phyloP scores from a whole-genome alignment of 2,329 filamentous ascomycete species.

The Cryphonectria carpinicola region DNA sequence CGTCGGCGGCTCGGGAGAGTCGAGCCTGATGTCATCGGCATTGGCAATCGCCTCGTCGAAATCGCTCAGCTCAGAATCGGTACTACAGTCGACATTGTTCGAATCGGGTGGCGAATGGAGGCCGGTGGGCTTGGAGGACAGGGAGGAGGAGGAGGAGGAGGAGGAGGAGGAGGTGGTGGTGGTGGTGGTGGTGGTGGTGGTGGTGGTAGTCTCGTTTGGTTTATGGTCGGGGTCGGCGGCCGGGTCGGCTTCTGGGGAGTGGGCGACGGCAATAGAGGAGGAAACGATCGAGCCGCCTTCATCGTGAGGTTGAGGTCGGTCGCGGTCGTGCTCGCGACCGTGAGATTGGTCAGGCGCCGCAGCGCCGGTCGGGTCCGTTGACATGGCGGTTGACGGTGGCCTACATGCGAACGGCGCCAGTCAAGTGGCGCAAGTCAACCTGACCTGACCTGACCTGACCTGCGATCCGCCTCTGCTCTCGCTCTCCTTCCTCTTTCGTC shows the following conservation, averaged over 20 bases:
- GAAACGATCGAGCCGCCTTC: conserved; percentile 57
- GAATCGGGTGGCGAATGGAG: conserved; percentile 68
- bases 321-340: conserved; percentile 24
- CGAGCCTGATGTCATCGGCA: conserved; percentile 31
- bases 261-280: conserved; percentile 38
- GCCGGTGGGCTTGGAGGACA: conserved; percentile 49
- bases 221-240: conserved; percentile 26
- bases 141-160: conserved; percentile 35
- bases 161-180: no score
- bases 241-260: conserved; percentile 35
- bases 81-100: conserved; percentile 62
- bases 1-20: conserved; percentile 29
- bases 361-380: conserved; percentile 58
- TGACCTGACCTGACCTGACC: not conserved
- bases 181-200: conserved; percentile 33
- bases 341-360: conserved; percentile 40
- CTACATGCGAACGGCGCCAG: conserved; percentile 48
- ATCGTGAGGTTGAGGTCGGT: conserved; percentile 32
- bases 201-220: conserved; percentile 32
- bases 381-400: conserved; percentile 49
- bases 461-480: not conserved
- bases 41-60: conserved; percentile 59
- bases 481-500: not conserved
- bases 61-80: conserved; percentile 68
- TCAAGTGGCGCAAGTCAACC: conserved; percentile 19